Base-by-base conservation (phyloP, 257 asterid species). In the Plantago elongata region DNA sequence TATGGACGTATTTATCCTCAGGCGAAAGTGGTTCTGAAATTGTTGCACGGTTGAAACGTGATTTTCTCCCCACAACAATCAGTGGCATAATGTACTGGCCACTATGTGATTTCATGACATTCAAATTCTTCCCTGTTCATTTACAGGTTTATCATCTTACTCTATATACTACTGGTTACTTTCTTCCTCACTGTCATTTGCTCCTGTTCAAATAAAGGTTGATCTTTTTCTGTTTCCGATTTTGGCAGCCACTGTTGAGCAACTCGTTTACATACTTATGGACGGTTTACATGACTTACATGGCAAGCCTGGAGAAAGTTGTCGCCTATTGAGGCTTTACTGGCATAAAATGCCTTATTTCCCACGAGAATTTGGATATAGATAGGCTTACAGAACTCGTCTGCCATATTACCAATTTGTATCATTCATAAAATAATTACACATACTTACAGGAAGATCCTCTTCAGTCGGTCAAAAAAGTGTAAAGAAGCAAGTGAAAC, bases 11-110 rank as follows among this genome's bases (percentile, higher is more conserved):
- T 34, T 67, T 38, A 10, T 54, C 42, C 69, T 62, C 77, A 91
- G 96, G 98, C 66, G 98, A 91, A 77, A 88, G 64, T 66, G 80
- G 79, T 62, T 61, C 74, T 4, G 95, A 86, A 79, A 88, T 88
- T 60, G 68, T 81, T 67, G 92, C 82, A 45, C 73, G 96, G 74
- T 72, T 91, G 82, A 86, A 80, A 64, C 96, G 98, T 2, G 96
- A 91, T 65, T 57, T 91, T 76, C 27, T 82, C 50, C 95, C 95
- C 62, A 85, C 96, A 0, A 45, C 86, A 76, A 40, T 77, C 22
- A 88, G 67, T 16, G 91, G 95, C 44, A 46, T 78, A 48, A 77
- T 88, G 84, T 91, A 88, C 70, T 91, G 96, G 96, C 96, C 98
- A 4, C 4, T 82, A 27, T 91, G 96, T 70, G 98, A 91, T 66